Base-by-base conservation (phyloP, 371 early-diverging fungal genomes). In the Mucor indicus region DNA sequence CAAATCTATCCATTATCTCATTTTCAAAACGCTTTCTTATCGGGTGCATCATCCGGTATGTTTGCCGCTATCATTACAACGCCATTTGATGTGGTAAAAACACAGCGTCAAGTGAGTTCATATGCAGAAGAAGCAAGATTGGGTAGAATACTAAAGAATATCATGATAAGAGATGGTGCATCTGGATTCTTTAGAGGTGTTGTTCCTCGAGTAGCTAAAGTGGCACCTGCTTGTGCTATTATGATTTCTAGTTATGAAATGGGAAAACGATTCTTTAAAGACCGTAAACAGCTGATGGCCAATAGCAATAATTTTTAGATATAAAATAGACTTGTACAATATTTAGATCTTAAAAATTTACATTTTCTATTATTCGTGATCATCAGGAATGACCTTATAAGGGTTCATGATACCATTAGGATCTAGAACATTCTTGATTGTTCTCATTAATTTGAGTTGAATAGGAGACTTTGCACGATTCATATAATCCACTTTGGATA, bases 41-140 rank as follows among this genome's bases (percentile, higher is more conserved):
- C 89, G 11, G 93, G 93, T 23, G 93, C 93, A 1, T 54, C 77
- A 25, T 87, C 90, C 44, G 93, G 93, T 39, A 81, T 79, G 62
- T 56, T 93, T 42, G 96, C 98, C 0, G 98, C 98, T 2, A 68
- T 84, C 1, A 16, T 92, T n/a, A 98, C 98, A 3, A 92, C 88
- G 0, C 98, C 98, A 4, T 97, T 98, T 75, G 98, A 98, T 69
- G 96, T 98, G 0, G 88, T 91, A 48, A 98, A 98, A 64, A 97
- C 98, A 6, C 74, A 88, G 20, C 81, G 90, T 31, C 93, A 93
- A 64, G 84, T 89, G 1, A 66, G 70, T 41, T 55, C 54, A 7
- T 57, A 55, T 33, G 38, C 54, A 32, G 53, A 55, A 54, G 69
- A 69, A 40, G 62, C 60, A 16, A 43, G 55, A 16, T 27, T 65